These are phyloP conservation scores for Magnolia kwangsiensis DNA, from an alignment of 164 flowering plant species.

Conservation along the genomic window DNA sequence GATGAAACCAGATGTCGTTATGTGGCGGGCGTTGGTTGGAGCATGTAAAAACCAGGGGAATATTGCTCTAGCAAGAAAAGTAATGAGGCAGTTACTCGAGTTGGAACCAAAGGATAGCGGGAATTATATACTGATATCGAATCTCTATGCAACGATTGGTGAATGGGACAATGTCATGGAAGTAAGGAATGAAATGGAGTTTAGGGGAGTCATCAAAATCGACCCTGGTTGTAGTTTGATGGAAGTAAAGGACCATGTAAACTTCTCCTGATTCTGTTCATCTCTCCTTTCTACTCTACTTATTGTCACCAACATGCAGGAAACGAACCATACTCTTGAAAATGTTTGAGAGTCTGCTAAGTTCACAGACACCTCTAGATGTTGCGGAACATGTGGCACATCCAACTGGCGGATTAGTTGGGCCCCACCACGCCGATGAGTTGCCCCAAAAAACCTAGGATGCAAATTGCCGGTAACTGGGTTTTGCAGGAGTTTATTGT, in stretches of 20 bases:
- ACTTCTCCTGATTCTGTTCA: background rate
- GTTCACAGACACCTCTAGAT: background rate
- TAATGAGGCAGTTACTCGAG: slow-evolving; percentile 16
- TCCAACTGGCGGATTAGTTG: background rate
- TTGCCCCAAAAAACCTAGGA: background rate
- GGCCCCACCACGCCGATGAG: background rate
- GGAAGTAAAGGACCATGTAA: background rate
- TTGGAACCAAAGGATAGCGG: slow-evolving; percentile 23
- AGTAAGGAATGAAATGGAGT: slow-evolving; percentile 26
- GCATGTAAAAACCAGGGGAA: slow-evolving; percentile 29
- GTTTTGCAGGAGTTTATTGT: too few species aligned
- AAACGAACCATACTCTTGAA: background rate
- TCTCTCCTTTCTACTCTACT: background rate
- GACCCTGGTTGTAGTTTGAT: slow-evolving; percentile 23
- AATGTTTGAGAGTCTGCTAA: background rate
- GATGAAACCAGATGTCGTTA: slow-evolving; percentile 24
- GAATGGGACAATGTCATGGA: slow-evolving; percentile 30
- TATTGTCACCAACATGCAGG: background rate
- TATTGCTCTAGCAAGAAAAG: slow-evolving; percentile 13
- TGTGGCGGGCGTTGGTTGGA: slow-evolving; percentile 29
- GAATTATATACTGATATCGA: slow-evolving; percentile 28
- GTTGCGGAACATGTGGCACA: background rate
- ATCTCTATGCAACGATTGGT: slow-evolving; percentile 23
- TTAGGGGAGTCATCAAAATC: slow-evolving; percentile 12
- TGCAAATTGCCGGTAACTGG: background rate